A percentile compares a stretch with the other conserved stretches of the same genome.
Conservation (phyloP, 257 asterid species). For the Lycium ferocissimum region DNA sequence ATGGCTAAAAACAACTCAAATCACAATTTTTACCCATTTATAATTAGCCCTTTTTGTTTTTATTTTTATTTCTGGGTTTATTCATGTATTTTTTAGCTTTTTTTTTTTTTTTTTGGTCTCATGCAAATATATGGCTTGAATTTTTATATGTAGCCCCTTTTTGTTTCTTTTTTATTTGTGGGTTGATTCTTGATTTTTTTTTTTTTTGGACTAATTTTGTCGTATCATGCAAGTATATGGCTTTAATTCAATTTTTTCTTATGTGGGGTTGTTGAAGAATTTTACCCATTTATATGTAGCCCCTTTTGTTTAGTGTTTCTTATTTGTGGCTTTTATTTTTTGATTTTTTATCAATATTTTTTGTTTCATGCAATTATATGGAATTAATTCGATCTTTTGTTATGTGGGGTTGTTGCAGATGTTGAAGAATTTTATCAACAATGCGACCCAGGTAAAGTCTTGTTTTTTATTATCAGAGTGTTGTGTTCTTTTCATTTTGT, state of each 20-base stretch:
- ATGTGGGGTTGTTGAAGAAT: background rate
- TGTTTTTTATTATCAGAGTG: background rate
- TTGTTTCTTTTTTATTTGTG: background rate
- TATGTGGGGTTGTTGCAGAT: conserved; percentile 39
- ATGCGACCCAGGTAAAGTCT: conserved; percentile 44
- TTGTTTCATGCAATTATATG: background rate
- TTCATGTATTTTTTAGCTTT: no score
- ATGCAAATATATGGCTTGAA: no score
- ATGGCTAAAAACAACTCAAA: no score
- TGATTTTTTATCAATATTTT: background rate
- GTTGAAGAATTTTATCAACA: conserved; percentile 39
- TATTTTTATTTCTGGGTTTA: no score
- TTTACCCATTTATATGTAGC: no score
- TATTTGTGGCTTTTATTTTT: background rate
- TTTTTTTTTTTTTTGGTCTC: background rate
- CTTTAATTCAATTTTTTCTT: background rate
- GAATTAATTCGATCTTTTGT: no score
- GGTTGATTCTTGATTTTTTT: background rate
- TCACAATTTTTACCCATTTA: no score
- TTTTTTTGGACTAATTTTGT: no score
- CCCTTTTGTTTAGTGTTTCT: background rate
- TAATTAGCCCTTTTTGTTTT: no score
- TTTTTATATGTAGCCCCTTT: background rate
- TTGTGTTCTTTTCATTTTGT: background rate
- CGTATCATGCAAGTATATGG: background rate